Percentiles rank a stretch among this genome's conserved stretches.
Conservation (phyloP, 805 yeast genomes). For the Saccharomycopsis sp. region DNA sequence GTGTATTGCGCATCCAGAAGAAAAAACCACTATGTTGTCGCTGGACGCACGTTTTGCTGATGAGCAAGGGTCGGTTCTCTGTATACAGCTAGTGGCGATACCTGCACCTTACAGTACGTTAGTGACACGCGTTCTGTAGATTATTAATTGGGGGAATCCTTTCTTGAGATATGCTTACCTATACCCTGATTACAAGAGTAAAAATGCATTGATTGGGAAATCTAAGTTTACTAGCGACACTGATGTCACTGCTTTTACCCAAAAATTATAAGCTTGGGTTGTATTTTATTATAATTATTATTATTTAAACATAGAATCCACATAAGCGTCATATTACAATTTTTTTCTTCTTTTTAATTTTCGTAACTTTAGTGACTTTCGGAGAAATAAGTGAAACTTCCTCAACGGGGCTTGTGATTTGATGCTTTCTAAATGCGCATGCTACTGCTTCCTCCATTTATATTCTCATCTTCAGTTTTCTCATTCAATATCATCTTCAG, state of each 20-base stretch:
- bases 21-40: no score
- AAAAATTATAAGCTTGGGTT: not conserved
- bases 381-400: not conserved
- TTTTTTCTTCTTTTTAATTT: not conserved
- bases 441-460: conserved; percentile 12
- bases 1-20: no score
- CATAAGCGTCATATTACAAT: not conserved
- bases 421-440: not conserved
- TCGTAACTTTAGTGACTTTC: conserved; percentile 3
- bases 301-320: not conserved
- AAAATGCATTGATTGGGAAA: conserved; percentile 3
- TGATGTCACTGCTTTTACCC: not conserved
- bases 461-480: not conserved
- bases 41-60: no score
- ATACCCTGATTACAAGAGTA: conserved; percentile 1
- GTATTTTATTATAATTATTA: not conserved
- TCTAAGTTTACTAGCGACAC: not conserved
- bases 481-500: not conserved
- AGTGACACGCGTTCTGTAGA: not conserved
- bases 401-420: not conserved
- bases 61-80: no score
- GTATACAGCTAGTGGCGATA: not conserved
- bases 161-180: conserved; percentile 11
- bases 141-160: conserved; percentile 3
- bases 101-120: not conserved